Evolutionary conservation across 2,329 filamentous ascomycete species (phyloP).

Genomic region (Knoxdaviesia capensis): DNA sequence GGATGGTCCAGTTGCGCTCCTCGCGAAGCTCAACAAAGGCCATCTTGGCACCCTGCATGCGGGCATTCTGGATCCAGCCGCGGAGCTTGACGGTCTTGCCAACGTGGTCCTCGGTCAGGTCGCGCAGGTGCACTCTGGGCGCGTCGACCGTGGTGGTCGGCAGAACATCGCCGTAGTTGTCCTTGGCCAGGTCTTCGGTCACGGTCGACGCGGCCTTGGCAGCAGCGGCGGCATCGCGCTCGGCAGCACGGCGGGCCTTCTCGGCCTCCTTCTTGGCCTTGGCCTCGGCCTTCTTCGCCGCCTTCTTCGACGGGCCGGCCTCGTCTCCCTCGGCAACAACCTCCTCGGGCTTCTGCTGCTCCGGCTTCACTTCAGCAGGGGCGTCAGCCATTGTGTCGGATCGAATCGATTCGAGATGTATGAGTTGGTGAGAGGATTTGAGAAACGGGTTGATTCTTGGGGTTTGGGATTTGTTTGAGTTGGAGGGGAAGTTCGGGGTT

Average conservation of each 20-base stretch:
- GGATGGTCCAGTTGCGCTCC: conserved; percentile 56
- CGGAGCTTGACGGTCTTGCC: conserved; percentile 58
- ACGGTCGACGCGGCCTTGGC: conserved; percentile 45
- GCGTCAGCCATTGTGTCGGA: conserved; percentile 13
- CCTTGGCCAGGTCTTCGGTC: conserved; percentile 47
- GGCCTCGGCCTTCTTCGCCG: conserved; percentile 61
- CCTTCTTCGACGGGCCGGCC: conserved; percentile 48
- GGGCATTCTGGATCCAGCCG: conserved; percentile 69
- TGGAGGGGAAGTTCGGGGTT: too few relatives aligned
- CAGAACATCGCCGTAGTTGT: conserved; percentile 60
- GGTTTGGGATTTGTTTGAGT: too few relatives aligned
- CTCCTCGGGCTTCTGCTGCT: neutral
- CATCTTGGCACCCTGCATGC: conserved; percentile 80
- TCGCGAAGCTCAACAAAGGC: conserved; percentile 73
- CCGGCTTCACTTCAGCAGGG: conserved; percentile 9
- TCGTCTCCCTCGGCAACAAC: conserved; percentile 5
- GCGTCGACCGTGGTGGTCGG: conserved; percentile 35
- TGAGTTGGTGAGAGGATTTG: neutral
- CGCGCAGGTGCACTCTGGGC: conserved; percentile 37
- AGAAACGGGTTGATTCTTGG: too few relatives aligned
- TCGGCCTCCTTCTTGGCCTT: conserved; percentile 79
- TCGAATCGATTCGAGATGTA: neutral
- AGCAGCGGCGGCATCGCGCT: conserved; percentile 52
- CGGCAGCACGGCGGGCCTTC: conserved; percentile 54
- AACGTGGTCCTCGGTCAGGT: conserved; percentile 41